Base-by-base conservation (phyloP, 129 eudicot genomes). In the Helichrysum umbraculigerum region DNA sequence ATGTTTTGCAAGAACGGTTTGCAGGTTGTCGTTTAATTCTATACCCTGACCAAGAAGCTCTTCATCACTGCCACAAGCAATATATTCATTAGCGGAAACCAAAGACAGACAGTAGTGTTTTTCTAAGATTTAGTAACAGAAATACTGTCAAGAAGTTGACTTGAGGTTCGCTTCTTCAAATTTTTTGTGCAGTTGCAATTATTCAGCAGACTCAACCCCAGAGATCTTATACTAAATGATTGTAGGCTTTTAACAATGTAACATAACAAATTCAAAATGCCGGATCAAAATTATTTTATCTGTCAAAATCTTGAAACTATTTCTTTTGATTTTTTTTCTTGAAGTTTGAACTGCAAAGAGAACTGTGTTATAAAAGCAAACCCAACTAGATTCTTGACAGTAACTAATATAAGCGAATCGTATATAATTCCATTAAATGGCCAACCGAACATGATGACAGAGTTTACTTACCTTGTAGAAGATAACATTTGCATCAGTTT, bases 21-120 rank as follows among this genome's bases (percentile, higher is more conserved):
- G 97, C 71, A 91, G 69, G 72, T 68, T 66, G 78, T 91, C 97
- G 39, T 91, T 91, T 64, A 91, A 72, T 60, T 91, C 97, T 10
- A 91, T 91, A 62, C 97, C 97, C 78, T 84, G 85, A 37, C 82
- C 89, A 52, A 93, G 96, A 83, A 93, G 97, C 66, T 87, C 97
- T 81, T 93, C 98, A 72, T 90, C 97, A 70, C 98, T 93, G 82
- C 71, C 54, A 59, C 64, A 75, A 70, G 16, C 35, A 79, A 59
- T 16, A 61, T 44, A 17, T 57, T 42, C 44, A 78, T 30, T 58
- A 42, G 29, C 65, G 0, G 29, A 67, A 25, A 29, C 12, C 30
- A 65, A 68, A 35, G 37, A 73, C 3, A 73, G 5, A 30, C 8
- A 5, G 7, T 29, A 29, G 54, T 47, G 54, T 14, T 47, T 14